A percentile compares a stretch with the other conserved stretches of the same genome.
These are phyloP conservation scores for Aquilaria malaccensis DNA, from an alignment of 345 rosid genomes.

Conservation along the genomic window DNA sequence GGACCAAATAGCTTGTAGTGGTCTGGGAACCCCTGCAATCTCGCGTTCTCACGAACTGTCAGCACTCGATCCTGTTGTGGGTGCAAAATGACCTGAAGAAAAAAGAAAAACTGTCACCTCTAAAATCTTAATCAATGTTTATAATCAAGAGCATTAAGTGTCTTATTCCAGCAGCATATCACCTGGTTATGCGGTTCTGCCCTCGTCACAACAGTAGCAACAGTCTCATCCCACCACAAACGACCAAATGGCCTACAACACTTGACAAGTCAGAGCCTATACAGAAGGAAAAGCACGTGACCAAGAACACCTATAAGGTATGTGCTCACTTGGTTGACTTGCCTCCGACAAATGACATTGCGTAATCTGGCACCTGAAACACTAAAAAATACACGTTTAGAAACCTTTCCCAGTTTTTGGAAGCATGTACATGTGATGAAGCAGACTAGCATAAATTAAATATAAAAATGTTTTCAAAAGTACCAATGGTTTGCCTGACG, in stretches of 20 bases:
- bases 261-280: too few relatives aligned
- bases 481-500: constrained; percentile 17
- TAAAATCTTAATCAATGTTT: neutral
- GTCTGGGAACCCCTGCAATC: constrained; percentile 75
- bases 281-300: too few relatives aligned
- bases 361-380: constrained; percentile 44
- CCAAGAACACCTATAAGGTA: too few relatives aligned
- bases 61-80: constrained; percentile 66
- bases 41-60: constrained; percentile 59
- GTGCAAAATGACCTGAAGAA: constrained; percentile 46
- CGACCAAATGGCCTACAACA: constrained; percentile 63
- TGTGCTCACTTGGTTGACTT: constrained; percentile 22
- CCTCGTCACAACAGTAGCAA: constrained; percentile 71
- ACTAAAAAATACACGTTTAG: too few relatives aligned
- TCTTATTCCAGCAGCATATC: neutral
- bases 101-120: neutral
- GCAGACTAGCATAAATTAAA: too few relatives aligned
- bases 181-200: constrained; percentile 83
- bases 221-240: constrained; percentile 87
- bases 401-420: too few relatives aligned
- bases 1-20: constrained; percentile 56
- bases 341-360: constrained; percentile 31
- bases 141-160: neutral
- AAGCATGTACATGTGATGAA: too few relatives aligned
- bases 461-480: neutral